Evolutionary conservation across 2,329 filamentous ascomycete species (phyloP), one percentile per base, ranked within the genome.

Genomic region (Corinectria fuckeliana): DNA sequence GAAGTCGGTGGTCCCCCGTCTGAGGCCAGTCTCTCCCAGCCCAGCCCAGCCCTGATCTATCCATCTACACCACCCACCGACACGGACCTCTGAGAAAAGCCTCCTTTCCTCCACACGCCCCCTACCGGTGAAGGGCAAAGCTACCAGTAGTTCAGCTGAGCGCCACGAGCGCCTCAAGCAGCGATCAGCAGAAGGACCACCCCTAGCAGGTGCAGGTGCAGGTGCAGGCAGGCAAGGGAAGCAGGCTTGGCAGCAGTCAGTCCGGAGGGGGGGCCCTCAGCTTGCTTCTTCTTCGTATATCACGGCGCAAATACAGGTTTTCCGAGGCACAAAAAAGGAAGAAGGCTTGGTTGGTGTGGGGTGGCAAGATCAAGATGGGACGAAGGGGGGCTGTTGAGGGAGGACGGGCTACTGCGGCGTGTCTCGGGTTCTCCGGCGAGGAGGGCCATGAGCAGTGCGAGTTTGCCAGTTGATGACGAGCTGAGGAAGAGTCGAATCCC

Each of bases 121-220:
- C 8, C 3, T 7, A 10, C 8, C 28, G 13, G 5, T 9, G 28
- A 9, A 30, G 14, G 28, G 28, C 42, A 25, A 44, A n/a, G 34
- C 45, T 20, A 18, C 32, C 45, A n/a, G n/a, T 50, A 56, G 52
- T 25, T 56, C 44, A 38, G 45, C 44, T 38, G n/a, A 10, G 36
- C 18, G 44, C 49, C 52, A 44, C 25, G 36, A 42, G 44, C 34
- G 36, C 25, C 26, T 44, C 52, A 42, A 49, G 44, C 52, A 49
- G 9, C 44, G 42, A 34, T 28, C 28, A 4, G 28, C 28, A 30
- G 39, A 16, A 28, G n/a, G n/a, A n/a, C n/a, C n/a, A 42, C 36
- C 50, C 20, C 18, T 39, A 16, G 25, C 23, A 18, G 18, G 10
- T 32, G 30, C 30, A 32, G 13, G 30, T 14, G 14, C 30, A 14